These are phyloP conservation scores for Dipodascus geniculatus DNA, from an alignment of 805 yeast genomes.

Conservation along the genomic window DNA sequence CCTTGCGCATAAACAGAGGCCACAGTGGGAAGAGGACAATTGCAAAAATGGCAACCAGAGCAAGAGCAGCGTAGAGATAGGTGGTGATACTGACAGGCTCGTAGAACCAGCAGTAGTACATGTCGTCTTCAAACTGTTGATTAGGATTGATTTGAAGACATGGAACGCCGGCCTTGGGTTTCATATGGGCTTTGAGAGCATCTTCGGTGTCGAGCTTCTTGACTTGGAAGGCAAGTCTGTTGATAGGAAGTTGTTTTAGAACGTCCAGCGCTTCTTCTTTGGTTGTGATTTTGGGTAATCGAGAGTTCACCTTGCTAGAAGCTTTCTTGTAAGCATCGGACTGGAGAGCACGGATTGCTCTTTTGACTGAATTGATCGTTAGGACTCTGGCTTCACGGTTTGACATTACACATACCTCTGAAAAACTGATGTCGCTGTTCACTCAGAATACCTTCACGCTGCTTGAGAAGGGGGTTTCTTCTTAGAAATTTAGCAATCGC, in stretches of 20 bases:
- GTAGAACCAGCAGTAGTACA: slow-evolving; percentile 76
- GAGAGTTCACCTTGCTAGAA: slow-evolving; percentile 31
- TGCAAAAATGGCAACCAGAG: slow-evolving; percentile 50
- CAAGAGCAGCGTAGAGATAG: slow-evolving; percentile 49
- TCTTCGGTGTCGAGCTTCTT: slow-evolving; percentile 50
- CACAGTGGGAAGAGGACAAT: slow-evolving; percentile 82
- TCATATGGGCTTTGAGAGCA: slow-evolving; percentile 58
- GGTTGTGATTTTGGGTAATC: slow-evolving; percentile 38
- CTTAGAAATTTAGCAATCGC: slow-evolving; percentile 65
- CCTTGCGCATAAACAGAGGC: slow-evolving; percentile 82
- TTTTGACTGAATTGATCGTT: slow-evolving; percentile 33
- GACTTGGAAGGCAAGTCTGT: slow-evolving; percentile 66
- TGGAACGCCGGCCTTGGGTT: slow-evolving; percentile 47
- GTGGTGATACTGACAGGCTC: slow-evolving; percentile 59
- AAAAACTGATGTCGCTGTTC: slow-evolving; percentile 71
- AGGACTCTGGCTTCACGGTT: not conserved
- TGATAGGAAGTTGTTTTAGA: slow-evolving; percentile 57
- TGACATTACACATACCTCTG: slow-evolving; percentile 30
- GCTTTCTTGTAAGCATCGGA: slow-evolving; percentile 56
- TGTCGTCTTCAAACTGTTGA: slow-evolving; percentile 30
- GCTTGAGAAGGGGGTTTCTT: slow-evolving; percentile 55
- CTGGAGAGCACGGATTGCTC: slow-evolving; percentile 67
- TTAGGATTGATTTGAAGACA: slow-evolving; percentile 28
- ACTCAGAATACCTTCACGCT: slow-evolving; percentile 68
- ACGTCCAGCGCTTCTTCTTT: slow-evolving; percentile 48